phyloP scores from a whole-genome alignment of 306 rosid species.

The Vigna angularis region DNA sequence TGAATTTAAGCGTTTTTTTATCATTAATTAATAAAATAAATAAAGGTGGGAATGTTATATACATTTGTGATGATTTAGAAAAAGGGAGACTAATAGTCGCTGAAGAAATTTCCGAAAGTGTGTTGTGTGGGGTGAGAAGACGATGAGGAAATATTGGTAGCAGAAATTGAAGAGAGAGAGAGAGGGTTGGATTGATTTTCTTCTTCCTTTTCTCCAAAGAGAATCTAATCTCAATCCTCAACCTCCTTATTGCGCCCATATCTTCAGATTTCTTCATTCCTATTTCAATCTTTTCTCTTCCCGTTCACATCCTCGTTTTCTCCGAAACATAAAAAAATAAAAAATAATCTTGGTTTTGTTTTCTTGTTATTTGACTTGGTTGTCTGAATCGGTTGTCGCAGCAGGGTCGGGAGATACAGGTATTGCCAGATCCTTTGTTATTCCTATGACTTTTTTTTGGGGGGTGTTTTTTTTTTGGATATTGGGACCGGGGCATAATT shows the following conservation, averaged over 20 bases:
- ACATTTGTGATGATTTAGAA: not conserved
- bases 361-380: slow-evolving; percentile 3
- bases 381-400: slow-evolving; percentile 32
- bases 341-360: not conserved
- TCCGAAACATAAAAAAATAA: not conserved
- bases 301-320: slow-evolving; percentile 22
- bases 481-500: not conserved
- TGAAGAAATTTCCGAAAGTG: slow-evolving; percentile 35
- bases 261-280: slow-evolving; percentile 28
- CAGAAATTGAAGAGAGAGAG: slow-evolving; percentile 29
- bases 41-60: not conserved
- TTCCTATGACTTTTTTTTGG: not conserved
- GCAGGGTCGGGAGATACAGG: slow-evolving; percentile 40
- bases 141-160: slow-evolving; percentile 30
- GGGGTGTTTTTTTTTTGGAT: slow-evolving; percentile 8
- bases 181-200: slow-evolving; percentile 37
- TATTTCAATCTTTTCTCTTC: not conserved
- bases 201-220: slow-evolving; percentile 11
- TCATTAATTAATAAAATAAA: not conserved
- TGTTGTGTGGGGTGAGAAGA: slow-evolving; percentile 20
- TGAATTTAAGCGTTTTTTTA: too few species aligned
- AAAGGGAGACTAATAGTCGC: not conserved
- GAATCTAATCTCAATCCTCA: slow-evolving; percentile 41
- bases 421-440: slow-evolving; percentile 45
- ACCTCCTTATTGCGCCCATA: not conserved